Percentiles rank a stretch among this genome's conserved stretches.
Evolutionary conservation across 2,329 filamentous ascomycete species (phyloP).

Genomic region (Cytospora chrysosperma): DNA sequence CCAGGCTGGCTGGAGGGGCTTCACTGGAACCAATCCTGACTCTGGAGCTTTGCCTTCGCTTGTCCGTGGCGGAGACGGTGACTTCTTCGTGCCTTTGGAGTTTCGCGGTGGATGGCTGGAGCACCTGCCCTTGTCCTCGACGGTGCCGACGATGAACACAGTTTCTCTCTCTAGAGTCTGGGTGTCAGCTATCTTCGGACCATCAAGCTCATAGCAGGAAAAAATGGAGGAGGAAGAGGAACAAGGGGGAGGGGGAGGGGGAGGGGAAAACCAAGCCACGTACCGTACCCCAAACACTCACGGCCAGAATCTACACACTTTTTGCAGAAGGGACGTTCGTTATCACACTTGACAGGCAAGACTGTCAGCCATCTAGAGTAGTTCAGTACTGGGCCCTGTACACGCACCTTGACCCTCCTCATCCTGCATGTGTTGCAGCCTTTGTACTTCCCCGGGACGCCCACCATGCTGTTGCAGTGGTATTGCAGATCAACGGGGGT

Average conservation of each 20-base stretch:
- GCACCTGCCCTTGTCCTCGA: slow-evolving; percentile 53
- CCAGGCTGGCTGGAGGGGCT: slow-evolving; percentile 52
- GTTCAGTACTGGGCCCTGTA: neutral
- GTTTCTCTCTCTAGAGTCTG: slow-evolving; percentile 42
- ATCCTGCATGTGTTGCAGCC: slow-evolving; percentile 62
- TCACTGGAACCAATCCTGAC: slow-evolving; percentile 35
- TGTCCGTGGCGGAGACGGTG: slow-evolving; percentile 24
- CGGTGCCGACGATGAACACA: slow-evolving; percentile 63
- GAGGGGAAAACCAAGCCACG: neutral
- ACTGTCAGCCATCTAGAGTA: neutral
- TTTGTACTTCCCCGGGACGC: slow-evolving; percentile 63
- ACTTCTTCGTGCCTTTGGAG: slow-evolving; percentile 40
- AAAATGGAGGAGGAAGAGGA: neutral
- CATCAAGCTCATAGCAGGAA: neutral
- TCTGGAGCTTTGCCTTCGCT: slow-evolving; percentile 30
- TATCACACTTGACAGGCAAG: slow-evolving; percentile 52
- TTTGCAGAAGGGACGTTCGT: slow-evolving; percentile 57
- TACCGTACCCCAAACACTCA: slow-evolving; percentile 61
- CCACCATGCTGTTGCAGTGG: slow-evolving; percentile 47
- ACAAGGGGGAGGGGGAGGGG: too few relatives aligned
- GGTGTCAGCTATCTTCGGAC: neutral
- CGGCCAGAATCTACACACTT: slow-evolving; percentile 59
- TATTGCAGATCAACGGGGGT: neutral
- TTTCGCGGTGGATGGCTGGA: slow-evolving; percentile 55
- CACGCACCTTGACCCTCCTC: slow-evolving; percentile 56